A percentile compares a stretch with the other conserved stretches of the same genome.
These are phyloP conservation scores for Dactylellina sp. DNA, from an alignment of 2,329 filamentous ascomycete genomes.

Conservation along the genomic window DNA sequence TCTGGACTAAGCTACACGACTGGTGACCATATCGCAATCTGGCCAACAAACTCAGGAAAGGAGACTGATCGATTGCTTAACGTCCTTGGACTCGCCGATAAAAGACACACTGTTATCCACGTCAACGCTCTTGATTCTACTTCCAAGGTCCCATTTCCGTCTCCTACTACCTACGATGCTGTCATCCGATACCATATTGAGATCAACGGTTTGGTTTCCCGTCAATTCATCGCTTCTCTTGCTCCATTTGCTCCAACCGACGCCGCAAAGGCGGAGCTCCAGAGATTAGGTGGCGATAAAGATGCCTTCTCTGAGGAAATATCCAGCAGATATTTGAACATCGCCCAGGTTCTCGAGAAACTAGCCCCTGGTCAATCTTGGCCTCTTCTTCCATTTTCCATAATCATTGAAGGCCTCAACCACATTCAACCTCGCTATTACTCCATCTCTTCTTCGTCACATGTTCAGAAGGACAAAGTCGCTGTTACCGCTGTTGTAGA, in stretches of 20 bases:
- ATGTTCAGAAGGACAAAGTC: constrained; percentile 93
- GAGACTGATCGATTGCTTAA: constrained; percentile 91
- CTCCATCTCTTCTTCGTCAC: constrained; percentile 96
- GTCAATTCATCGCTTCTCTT: constrained; percentile 89
- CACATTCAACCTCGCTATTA: constrained; percentile 99
- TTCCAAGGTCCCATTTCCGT: constrained; percentile 96
- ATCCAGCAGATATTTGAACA: constrained; percentile 83
- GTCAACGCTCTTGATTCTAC: constrained; percentile 94
- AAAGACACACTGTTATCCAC: constrained; percentile 83
- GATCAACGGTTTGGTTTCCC: constrained; percentile 92
- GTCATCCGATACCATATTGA: constrained; percentile 96
- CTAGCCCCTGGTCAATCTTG: constrained; percentile 81
- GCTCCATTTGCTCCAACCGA: constrained; percentile 91
- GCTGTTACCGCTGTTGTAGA: constrained; percentile 96
- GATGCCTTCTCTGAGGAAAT: constrained; percentile 94
- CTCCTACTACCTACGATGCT: constrained; percentile 94
- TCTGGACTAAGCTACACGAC: constrained; percentile 95
- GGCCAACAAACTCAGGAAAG: constrained; percentile 93
- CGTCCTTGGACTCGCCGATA: constrained; percentile 78
- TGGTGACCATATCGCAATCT: constrained; percentile 95
- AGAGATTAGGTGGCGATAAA: constrained; percentile 88
- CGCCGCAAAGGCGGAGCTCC: constrained; percentile 84
- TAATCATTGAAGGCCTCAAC: constrained; percentile 90
- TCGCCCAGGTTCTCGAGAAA: constrained; percentile 82
- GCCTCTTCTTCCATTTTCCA: constrained; percentile 88